Base-by-base conservation (phyloP, 257 asterid species). In the Gardenia jasminoides region DNA sequence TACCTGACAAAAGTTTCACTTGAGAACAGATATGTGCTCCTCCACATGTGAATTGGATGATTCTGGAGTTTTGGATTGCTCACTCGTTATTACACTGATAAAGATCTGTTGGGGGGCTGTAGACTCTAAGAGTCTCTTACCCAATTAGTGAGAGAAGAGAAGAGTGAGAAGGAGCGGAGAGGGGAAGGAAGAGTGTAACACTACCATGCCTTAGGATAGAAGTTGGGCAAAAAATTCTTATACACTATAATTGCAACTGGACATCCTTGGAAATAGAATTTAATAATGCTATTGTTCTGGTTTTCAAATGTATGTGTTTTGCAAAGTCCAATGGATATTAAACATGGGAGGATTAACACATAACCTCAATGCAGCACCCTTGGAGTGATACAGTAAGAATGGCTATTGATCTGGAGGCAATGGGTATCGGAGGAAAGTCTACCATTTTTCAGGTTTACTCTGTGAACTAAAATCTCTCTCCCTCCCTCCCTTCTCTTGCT, bases 391-490 rank as follows among this genome's bases (percentile, higher is more conserved):
- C 97, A 22, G 61, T 96, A 44, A 88, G 88, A 81, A 16, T 93
- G 81, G 99, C 99, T 85, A 73, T 96, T 80, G 98, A 93, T 86
- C 86, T 96, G 90, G 99, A 96, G 91, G 99, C 99, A 77, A 93
- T 93, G 94, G 99, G 99, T 59, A 84, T 90, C 70, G 99, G 99
- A 68, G 98, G 99, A 84, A 93, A 88, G 85, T 96, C 99, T 67
- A 84, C 91, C 80, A 86, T 96, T 67, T 96, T 96, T 88, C 98
- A 96, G 98, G 99, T 95, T 78, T 80, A 85, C n/a, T 72, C 71
- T 80, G 24, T 36, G 28, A 59, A 58, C n/a, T 20, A 39, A 75
- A 58, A 2, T 39, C 54, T 0, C 9, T 61, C 24, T 67, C 75
- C 41, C 62, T 47, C 26, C 54, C 20, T 74, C 8, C 24, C 41